Conservation (phyloP, 495 filamentous ascomycete genomes). For the Xylaria bambusicola region DNA sequence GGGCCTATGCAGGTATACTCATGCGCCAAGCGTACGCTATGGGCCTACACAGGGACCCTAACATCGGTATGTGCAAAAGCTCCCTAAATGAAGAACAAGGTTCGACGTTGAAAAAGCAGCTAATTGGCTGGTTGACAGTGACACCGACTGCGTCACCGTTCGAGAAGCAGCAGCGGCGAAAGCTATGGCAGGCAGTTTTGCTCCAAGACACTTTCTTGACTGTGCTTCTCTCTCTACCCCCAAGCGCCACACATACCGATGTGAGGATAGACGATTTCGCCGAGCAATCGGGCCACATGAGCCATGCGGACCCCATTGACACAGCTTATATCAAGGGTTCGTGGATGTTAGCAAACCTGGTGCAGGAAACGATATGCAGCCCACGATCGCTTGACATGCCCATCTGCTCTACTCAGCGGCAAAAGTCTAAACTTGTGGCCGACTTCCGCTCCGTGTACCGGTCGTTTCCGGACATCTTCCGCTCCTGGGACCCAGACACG, state of each 20-base stretch:
- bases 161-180: constrained; percentile 69
- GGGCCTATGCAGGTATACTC: constrained; percentile 71
- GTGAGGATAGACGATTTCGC: constrained; percentile 66
- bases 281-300: constrained; percentile 49
- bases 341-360: constrained; percentile 71
- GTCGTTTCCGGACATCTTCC: constrained; percentile 63
- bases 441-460: constrained; percentile 63
- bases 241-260: constrained; percentile 70
- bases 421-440: constrained; percentile 62
- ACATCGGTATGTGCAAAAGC: constrained; percentile 49
- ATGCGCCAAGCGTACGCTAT: constrained; percentile 73
- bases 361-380: constrained; percentile 67
- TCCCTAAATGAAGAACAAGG: neutral
- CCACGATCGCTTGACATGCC: constrained; percentile 67
- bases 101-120: neutral
- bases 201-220: constrained; percentile 77
- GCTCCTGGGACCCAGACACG: constrained; percentile 58
- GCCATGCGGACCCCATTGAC: constrained; percentile 57
- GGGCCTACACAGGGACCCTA: constrained; percentile 74
- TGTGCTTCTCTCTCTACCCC: constrained; percentile 71
- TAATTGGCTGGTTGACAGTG: constrained; percentile 36
- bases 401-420: constrained; percentile 57
- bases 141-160: constrained; percentile 57
- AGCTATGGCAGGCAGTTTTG: constrained; percentile 74
- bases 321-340: constrained; percentile 67